Conservation (phyloP, 2,329 filamentous ascomycete genomes). For the Sporothrix curviconia region DNA sequence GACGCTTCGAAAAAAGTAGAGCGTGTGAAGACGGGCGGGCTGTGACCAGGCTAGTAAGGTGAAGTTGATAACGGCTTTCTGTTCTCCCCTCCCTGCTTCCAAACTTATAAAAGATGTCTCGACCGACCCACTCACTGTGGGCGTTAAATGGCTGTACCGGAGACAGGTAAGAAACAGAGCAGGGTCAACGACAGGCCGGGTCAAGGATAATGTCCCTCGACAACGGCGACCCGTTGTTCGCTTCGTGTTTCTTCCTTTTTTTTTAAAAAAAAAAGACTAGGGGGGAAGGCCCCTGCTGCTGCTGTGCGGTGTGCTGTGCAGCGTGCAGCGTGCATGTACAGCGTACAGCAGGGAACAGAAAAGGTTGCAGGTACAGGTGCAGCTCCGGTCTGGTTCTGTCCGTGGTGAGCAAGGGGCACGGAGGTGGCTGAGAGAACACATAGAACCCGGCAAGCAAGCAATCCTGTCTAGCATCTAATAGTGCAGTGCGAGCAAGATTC, state of each 20-base stretch:
- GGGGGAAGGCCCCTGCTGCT: too few species aligned
- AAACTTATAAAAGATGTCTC: too few species aligned
- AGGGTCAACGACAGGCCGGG: too few species aligned
- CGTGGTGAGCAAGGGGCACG: not conserved
- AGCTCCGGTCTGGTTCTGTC: not conserved
- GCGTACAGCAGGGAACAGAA: too few species aligned
- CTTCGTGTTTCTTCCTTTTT: too few species aligned
- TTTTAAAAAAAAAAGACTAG: too few species aligned
- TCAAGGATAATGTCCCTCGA: too few species aligned
- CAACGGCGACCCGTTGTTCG: too few species aligned
- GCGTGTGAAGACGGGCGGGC: too few species aligned
- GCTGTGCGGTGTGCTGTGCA: too few species aligned
- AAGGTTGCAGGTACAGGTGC: not conserved
- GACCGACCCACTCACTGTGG: too few species aligned
- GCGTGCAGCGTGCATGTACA: not conserved
- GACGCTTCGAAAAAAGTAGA: not conserved
- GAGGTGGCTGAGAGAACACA: constrained; percentile 9
- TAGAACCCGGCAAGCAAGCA: not conserved
- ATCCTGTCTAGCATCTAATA: not conserved
- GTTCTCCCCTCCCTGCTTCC: not conserved
- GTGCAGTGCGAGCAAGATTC: constrained; percentile 1
- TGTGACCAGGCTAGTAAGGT: not conserved
- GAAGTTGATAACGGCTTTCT: not conserved
- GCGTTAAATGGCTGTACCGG: not conserved
- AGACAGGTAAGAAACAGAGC: too few species aligned